Base-by-base conservation (phyloP, 257 asterid species). In the Solanum peruvianum region DNA sequence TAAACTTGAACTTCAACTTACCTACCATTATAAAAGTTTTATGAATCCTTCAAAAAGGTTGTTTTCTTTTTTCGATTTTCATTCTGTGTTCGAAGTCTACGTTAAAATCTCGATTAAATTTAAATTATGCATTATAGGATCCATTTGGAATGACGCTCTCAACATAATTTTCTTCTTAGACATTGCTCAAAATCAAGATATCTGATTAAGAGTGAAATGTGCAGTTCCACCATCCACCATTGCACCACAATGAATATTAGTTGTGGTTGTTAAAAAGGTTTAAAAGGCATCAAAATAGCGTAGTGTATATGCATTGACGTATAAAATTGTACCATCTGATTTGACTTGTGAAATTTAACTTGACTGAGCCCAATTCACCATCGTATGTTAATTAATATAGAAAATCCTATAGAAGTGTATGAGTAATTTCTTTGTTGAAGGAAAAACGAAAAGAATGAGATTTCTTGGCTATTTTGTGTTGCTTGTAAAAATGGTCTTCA, bases 41-140 rank as follows among this genome's bases (percentile, higher is more conserved):
- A 20, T 56, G 66, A 56, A 7, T 56, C 70, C 31, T 62, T 62
- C 7, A 23, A 60, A 60, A 21, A 60, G 0, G 21, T 15, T 15
- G 9, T 49, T 49, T 49, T 49, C 1, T 49, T 49, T 49, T 49
- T 15, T 3, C 8, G 29, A 0, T 3, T 16, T 52, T 52, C 9
- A 16, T 3, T 9, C 62, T 6, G 23, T 6, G 4, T 52, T 18
- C 2, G 62, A 1, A 52, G n/a, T 18, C 4, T 4, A 52, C n/a
- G 18, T 6, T 52, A 0, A 1, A 52, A 18, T 0, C 2, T 23
- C 11, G 2, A 52, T n/a, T 52, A 52, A 52, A 18, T 52, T 18
- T 6, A 52, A 1, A 52, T 52, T 0, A 4, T 4, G 0, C 10
- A 6, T 3, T 18, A 1, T 18, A 18, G 4, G 9, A 1, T 7